Evolutionary conservation across 345 rosid species (phyloP).

Genomic region (Brassica napus): Da-Ae NC_063440.1:271501-272000

Average conservation of each 20-base stretch:
- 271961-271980: slow-evolving; percentile 92
- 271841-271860: slow-evolving; percentile 68
- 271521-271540: slow-evolving; percentile 22
- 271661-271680: slow-evolving; percentile 44
- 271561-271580: slow-evolving; percentile 58
- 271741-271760: slow-evolving; percentile 47
- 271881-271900: slow-evolving; percentile 19
- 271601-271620: slow-evolving; percentile 39
- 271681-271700: neutral
- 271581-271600: slow-evolving; percentile 45
- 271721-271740: slow-evolving; percentile 23
- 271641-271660: slow-evolving; percentile 54
- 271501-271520: too few relatives aligned
- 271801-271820: slow-evolving; percentile 55
- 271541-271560: slow-evolving; percentile 25
- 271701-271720: neutral
- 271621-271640: slow-evolving; percentile 45
- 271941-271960: slow-evolving; percentile 6
- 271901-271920: slow-evolving; percentile 2
- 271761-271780: slow-evolving; percentile 45
- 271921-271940: neutral
- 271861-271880: slow-evolving; percentile 39
- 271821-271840: slow-evolving; percentile 52
- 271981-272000: slow-evolving; percentile 86
- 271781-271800: slow-evolving; percentile 48